phyloP scores from a whole-genome alignment of 1,284 basidiomycete species.

The Marasmius fiardii region DNA sequence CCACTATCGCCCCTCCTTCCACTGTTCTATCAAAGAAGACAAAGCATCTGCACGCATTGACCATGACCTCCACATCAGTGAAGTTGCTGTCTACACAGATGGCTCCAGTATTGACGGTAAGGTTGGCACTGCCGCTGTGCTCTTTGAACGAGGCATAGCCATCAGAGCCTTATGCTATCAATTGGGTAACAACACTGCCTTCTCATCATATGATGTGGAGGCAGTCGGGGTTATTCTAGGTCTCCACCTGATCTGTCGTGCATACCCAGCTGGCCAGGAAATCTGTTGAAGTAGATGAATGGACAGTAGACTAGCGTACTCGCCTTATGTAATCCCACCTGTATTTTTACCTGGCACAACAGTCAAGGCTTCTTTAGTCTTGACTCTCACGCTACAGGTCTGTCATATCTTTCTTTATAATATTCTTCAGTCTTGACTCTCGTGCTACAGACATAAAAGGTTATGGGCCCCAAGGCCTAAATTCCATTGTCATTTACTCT shows the following conservation, averaged over 20 bases:
- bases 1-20: conserved; percentile 1
- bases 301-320: too few species aligned
- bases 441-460: too few species aligned
- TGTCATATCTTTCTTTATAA: too few species aligned
- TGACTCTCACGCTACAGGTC: too few species aligned
- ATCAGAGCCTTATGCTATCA: conserved; percentile 8
- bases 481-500: too few species aligned
- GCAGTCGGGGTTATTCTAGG: conserved; percentile 21
- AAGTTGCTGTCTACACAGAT: conserved; percentile 24
- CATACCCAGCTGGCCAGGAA: too few species aligned
- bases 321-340: too few species aligned
- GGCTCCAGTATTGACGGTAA: conserved; percentile 19
- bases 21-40: background rate
- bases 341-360: too few species aligned
- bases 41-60: conserved; percentile 1
- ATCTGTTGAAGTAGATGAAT: too few species aligned
- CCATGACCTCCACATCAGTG: conserved; percentile 6
- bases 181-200: conserved; percentile 14
- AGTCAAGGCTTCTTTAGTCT: too few species aligned
- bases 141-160: conserved; percentile 4
- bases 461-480: too few species aligned
- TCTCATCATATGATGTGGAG: conserved; percentile 24
- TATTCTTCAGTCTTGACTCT: too few species aligned
- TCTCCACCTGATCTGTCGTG: conserved; percentile 14
- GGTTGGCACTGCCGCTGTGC: conserved; percentile 23